Conservation (phyloP, 2,329 filamentous ascomycete genomes). For the Fusarium brevicatenulatum region DNA sequence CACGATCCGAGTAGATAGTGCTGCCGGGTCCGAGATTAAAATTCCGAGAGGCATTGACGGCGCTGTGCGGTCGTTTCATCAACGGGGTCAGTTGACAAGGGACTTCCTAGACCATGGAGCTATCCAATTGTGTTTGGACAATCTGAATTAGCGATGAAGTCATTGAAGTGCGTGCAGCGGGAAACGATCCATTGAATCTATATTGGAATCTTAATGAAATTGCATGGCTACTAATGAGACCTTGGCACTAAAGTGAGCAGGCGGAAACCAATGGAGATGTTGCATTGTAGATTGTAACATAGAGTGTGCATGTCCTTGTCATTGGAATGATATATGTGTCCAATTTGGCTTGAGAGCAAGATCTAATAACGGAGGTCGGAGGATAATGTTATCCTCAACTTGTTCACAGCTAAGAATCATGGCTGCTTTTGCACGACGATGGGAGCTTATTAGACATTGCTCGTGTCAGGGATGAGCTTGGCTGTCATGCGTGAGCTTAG, state of each 20-base stretch:
- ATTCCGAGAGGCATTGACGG: constrained; percentile 16
- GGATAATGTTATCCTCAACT: neutral
- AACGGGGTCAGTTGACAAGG: neutral
- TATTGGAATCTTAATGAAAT: constrained; percentile 1
- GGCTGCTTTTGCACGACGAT: neutral
- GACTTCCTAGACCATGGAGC: neutral
- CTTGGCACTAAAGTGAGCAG: neutral
- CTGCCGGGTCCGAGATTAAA: constrained; percentile 16
- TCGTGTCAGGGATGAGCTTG: neutral
- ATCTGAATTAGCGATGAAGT: constrained; percentile 17
- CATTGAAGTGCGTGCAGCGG: neutral
- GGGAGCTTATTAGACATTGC: neutral
- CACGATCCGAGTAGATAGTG: constrained; percentile 21
- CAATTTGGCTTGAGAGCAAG: neutral
- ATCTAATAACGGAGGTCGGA: neutral
- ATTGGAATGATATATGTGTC: neutral
- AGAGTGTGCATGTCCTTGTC: neutral
- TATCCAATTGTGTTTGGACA: neutral
- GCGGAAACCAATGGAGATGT: neutral
- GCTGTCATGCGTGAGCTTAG: neutral
- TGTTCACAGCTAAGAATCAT: neutral
- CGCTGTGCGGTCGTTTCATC: constrained; percentile 19
- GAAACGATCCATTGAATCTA: neutral
- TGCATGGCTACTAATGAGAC: neutral
- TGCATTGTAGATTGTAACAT: neutral